Base-by-base conservation (phyloP, 108 stramenopile species). In the Heterococcus sp. region DNA sequence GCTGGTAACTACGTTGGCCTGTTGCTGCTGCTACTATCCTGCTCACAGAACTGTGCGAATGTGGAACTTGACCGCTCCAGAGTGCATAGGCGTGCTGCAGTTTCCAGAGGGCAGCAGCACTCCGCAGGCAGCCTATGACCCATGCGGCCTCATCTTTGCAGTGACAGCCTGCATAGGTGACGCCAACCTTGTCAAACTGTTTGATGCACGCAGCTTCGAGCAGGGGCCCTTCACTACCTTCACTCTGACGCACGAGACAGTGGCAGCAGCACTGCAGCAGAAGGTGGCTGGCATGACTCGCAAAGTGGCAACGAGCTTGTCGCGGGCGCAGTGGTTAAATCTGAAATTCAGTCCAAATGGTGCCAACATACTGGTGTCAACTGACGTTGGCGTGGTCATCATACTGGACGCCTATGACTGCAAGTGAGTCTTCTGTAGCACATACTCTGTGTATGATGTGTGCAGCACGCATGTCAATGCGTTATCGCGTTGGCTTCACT, bases 341-440 rank as follows among this genome's bases (percentile, higher is more conserved):
- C 79, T 88, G 79, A 69, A 81, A 40, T 88, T 88, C 82, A 81
- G 78, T 46, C 58, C 76, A 8, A 86, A 88, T 46, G 87, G 87
- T 11, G 75, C 75, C 33, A 86, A 83, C 73, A 82, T 88, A 35
- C 77, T 88, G 11, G 66, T 88, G 38, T 37, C 77, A 35, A 88
- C 87, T 2, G 73, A 80, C 28, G 72, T 76, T 2, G 77, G 83
- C 36, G 34, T 84, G 37, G 37, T 86, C 66, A 40, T 83, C 27
- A 81, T 84, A 33, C 58, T 88, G 38, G 86, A 88, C 73, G 83
- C 85, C 8, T 88, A 58, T 58, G 46, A 58, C 14, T 58, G 46
- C 46, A 58, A 21, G 46, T 58, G 46, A 58, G 8, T 58, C 14
- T 58, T 58, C 46, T 14, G 14, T 8, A 58, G 46, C 46, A 58